phyloP scores from a whole-genome alignment of 2,329 filamentous ascomycete genomes.

The Rhytidhysteron rufulum region DNA sequence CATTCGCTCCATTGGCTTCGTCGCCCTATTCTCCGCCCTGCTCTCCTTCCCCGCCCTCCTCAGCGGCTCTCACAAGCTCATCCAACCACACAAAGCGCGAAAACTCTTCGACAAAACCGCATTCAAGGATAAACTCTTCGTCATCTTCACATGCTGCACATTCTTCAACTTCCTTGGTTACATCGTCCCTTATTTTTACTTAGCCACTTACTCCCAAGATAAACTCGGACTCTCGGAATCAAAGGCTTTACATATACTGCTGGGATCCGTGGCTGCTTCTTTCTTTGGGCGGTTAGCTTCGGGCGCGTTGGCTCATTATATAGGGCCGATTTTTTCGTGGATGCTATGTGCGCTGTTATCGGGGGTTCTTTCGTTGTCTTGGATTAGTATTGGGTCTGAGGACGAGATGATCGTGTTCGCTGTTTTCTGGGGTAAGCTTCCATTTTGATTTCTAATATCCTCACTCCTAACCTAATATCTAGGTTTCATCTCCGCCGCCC shows the following conservation, averaged over 20 bases:
- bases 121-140: slow-evolving; percentile 28
- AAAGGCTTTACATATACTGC: slow-evolving; percentile 28
- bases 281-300: slow-evolving; percentile 31
- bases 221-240: slow-evolving; percentile 24
- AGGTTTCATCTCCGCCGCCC: slow-evolving; percentile 35
- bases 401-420: slow-evolving; percentile 29
- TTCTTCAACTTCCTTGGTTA: slow-evolving; percentile 35
- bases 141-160: slow-evolving; percentile 30
- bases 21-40: slow-evolving; percentile 25
- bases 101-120: slow-evolving; percentile 31
- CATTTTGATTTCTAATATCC: neutral
- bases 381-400: slow-evolving; percentile 29
- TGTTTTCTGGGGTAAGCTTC: slow-evolving; percentile 30
- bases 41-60: slow-evolving; percentile 34
- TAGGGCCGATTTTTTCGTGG: slow-evolving; percentile 33
- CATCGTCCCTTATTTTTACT: slow-evolving; percentile 36
- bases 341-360: slow-evolving; percentile 23
- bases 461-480: neutral
- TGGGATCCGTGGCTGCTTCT: slow-evolving; percentile 28
- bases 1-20: slow-evolving; percentile 32
- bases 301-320: slow-evolving; percentile 28
- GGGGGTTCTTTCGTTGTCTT: slow-evolving; percentile 25
- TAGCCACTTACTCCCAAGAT: slow-evolving; percentile 31
- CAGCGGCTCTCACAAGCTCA: slow-evolving; percentile 22
- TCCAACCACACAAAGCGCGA: slow-evolving; percentile 26